Evolutionary conservation across 345 rosid genomes (phyloP), one percentile per base, ranked within the genome.

Genomic region (Nasturtium officinale): DNA sequence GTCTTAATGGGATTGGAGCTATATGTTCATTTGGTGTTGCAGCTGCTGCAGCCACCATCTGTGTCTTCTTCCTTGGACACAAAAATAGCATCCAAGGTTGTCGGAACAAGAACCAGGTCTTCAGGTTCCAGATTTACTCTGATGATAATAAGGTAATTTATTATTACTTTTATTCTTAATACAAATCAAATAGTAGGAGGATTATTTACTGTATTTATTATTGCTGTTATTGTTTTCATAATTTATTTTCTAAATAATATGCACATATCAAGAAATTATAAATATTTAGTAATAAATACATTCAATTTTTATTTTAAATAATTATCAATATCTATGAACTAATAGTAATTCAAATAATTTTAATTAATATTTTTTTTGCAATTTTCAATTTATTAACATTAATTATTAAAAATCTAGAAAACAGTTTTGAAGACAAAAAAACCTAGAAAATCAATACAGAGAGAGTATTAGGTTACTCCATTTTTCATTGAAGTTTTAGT

Each of bases 1-100:
- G 98, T 80, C 84, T 90, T 51, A 84, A 82, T 40, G 98, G 99
- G n/a, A 82, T 95, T 53, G 96, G 98, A 61, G 97, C 99, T 12
- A 88, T 95, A 50, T 95, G 98, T 55, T 87, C 99, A 1, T 91
- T 95, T 23, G 99, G 99, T 20, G 83, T 90, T 73, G 97, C 99
- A 32, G 96, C 97, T 43, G 80, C 80, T 63, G 80, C 80, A 21
- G 98, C 96, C 30, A 93, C 96, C 47, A 89, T 92, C 20, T 89
- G 96, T 51, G 68, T 90, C 13, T 79, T 91, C 63, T 76, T 91
- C 56, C 40, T 88, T 25, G 96, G 96, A 5, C 83, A 80, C 72
- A 91, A 74, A 30, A 87, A 69, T 30, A 84, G 65, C 80, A 82
- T 77, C 60, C 74, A 84, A 13, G 75, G 75, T 76, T 57, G 48